Percentiles rank a stretch among this genome's conserved stretches.
These are phyloP conservation scores for Globisporangium megalacanthum DNA, from an alignment of 352 stramenopile genomes.

Conservation along the genomic window DNA sequence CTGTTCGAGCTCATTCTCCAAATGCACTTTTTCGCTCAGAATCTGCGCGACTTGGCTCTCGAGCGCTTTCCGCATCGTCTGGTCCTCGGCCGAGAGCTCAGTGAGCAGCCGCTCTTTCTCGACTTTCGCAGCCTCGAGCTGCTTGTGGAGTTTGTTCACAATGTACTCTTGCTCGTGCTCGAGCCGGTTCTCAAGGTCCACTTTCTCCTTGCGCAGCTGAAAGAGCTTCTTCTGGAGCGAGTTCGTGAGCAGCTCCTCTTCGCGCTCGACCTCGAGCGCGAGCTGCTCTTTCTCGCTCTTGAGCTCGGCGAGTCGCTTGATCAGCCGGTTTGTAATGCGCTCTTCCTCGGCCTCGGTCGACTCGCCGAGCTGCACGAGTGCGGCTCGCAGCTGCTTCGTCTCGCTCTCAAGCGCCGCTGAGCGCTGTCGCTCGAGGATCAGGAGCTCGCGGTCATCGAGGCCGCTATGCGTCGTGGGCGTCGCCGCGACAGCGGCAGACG, in stretches of 20 bases:
- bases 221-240: conserved; percentile 87
- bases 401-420: conserved; percentile 64
- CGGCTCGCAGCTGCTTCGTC: conserved; percentile 56
- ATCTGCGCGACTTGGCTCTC: conserved; percentile 81
- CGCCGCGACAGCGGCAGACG: neutral
- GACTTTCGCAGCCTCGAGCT: conserved; percentile 60
- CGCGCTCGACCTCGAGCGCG: conserved; percentile 82
- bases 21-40: conserved; percentile 73
- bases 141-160: conserved; percentile 88
- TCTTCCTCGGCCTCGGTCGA: conserved; percentile 84
- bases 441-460: conserved; percentile 47
- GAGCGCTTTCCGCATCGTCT: conserved; percentile 50
- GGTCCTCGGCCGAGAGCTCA: conserved; percentile 68
- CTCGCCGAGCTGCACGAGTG: conserved; percentile 76
- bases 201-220: conserved; percentile 83
- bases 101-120: conserved; percentile 68
- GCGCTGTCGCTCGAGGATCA: conserved; percentile 71
- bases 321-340: conserved; percentile 77
- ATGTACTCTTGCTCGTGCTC: conserved; percentile 91
- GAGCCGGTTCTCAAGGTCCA: conserved; percentile 90
- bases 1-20: conserved; percentile 86
- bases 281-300: conserved; percentile 88
- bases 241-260: conserved; percentile 90
- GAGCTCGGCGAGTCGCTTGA: conserved; percentile 71
- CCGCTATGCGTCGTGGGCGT: neutral